Base-by-base conservation (phyloP, 106 monocot genomes). In the Gastrodia elata region DNA sequence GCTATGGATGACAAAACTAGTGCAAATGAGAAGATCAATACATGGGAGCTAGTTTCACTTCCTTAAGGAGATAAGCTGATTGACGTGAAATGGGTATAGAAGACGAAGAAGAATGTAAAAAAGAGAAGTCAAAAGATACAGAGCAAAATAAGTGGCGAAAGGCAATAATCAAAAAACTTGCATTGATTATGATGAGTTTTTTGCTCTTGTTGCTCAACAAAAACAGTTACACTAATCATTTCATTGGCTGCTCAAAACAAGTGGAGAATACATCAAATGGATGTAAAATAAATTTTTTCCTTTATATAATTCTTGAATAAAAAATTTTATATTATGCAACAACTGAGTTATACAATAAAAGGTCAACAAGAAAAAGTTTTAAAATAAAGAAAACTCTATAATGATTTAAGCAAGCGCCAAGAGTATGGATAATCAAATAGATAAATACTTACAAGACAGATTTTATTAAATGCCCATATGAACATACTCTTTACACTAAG, bases 191-290 rank as follows among this genome's bases (percentile, higher is more conserved):
- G 8, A 14, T 42, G 42, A 6, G 2, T 8, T 42, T 9, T 71
- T 71, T 71, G 35, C 40, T 71, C 70, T 8, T 18, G 38, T 71
- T 38, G 33, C 70, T 71, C 10, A 71, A 16, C 15, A 32, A 39
- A 71, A n/a, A 71, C 38, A 36, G 20, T 34, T 38, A 24, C 9
- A 40, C 8, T 33, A 32, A 33, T 65, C 11, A 30, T 65, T 20
- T 26, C 64, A 10, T 22, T 65, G 0, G 65, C 65, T 32, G 32
- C 70, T 24, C 38, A 71, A 39, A 38, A 71, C n/a, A 26, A n/a
- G 10, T 2, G 70, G 38, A 42, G 15, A 10, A 18, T 56, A 56
- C 22, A 24, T 56, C 55, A 56, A 56, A 16, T 56, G 16, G 55
- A 56, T 56, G 55, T 56, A 16, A 71, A 71, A 71, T 71, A n/a